Conservation (phyloP, 108 stramenopile genomes). For the Stephanodiscus minutulus region DNA sequence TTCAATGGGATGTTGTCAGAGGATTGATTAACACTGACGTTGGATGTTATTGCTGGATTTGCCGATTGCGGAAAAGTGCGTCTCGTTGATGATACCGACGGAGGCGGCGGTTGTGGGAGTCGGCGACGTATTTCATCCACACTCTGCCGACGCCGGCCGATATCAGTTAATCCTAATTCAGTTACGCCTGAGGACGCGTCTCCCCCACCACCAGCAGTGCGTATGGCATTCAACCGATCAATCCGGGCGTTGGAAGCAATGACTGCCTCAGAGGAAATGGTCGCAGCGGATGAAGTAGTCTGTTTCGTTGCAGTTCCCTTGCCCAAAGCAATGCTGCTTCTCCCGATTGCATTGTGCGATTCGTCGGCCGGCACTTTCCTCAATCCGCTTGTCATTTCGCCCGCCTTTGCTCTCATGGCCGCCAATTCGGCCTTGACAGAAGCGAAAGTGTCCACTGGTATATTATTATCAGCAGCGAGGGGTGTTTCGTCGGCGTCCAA, state of each 20-base stretch:
- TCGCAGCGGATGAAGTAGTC: constrained; percentile 5
- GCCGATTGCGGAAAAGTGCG: constrained; percentile 8
- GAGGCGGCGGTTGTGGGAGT: constrained; percentile 13
- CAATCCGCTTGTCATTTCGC: constrained; percentile 11
- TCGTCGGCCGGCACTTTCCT: constrained; percentile 6
- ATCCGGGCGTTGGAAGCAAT: constrained; percentile 40
- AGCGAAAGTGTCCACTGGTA: constrained; percentile 42
- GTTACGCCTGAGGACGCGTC: constrained; percentile 7
- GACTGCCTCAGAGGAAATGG: constrained; percentile 29
- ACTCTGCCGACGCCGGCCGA: constrained; percentile 21
- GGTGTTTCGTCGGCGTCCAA: constrained; percentile 9
- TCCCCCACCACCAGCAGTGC: not conserved
- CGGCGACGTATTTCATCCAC: constrained; percentile 44
- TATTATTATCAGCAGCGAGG: constrained; percentile 21
- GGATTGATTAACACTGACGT: constrained; percentile 14
- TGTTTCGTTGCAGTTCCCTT: not conserved
- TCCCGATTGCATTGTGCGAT: not conserved
- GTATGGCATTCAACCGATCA: constrained; percentile 33
- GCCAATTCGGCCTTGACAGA: constrained; percentile 42
- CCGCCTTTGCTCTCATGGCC: constrained; percentile 37
- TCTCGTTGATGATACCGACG: not conserved
- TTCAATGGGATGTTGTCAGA: constrained; percentile 38
- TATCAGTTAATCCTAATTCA: not conserved
- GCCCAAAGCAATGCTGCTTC: not conserved
- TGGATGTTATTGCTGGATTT: constrained; percentile 1